phyloP scores from a whole-genome alignment of 2,329 filamentous ascomycete genomes.

The Penicillium brasilianum region DNA sequence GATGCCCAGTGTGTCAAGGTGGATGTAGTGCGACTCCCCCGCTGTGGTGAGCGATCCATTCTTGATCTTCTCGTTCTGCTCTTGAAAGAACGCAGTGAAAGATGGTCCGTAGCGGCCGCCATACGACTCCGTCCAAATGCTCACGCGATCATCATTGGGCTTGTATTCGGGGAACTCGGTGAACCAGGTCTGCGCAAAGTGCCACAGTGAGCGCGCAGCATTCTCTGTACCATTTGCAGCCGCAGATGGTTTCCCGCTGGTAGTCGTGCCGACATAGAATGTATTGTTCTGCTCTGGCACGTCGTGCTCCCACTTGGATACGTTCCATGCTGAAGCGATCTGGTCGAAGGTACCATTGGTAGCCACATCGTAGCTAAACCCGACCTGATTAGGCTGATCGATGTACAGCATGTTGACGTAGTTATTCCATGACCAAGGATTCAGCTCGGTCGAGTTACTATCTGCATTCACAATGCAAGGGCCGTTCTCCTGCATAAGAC shows the following conservation, averaged over 20 bases:
- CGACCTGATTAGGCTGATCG: constrained; percentile 67
- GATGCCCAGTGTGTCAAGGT: constrained; percentile 60
- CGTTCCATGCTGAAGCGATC: constrained; percentile 30
- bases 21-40: constrained; percentile 42
- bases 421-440: constrained; percentile 68
- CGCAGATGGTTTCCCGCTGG: constrained; percentile 50
- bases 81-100: constrained; percentile 47
- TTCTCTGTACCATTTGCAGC: constrained; percentile 59
- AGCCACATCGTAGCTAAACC: constrained; percentile 59
- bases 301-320: constrained; percentile 35
- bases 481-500: constrained; percentile 57
- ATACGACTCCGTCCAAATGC: constrained; percentile 54
- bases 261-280: constrained; percentile 58
- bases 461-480: constrained; percentile 60
- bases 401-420: constrained; percentile 72
- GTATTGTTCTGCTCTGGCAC: constrained; percentile 57
- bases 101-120: constrained; percentile 52
- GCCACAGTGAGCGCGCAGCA: constrained; percentile 62
- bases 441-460: constrained; percentile 57
- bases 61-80: constrained; percentile 49
- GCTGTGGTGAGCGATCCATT: constrained; percentile 35
- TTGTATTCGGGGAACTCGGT: constrained; percentile 67
- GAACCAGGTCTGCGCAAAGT: constrained; percentile 67
- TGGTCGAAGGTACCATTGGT: constrained; percentile 48
- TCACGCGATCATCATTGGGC: constrained; percentile 58